Percentiles rank a stretch among this genome's conserved stretches.
Evolutionary conservation across 495 filamentous ascomycete genomes (phyloP).

Genomic region (Cercophora sp.): DNA sequence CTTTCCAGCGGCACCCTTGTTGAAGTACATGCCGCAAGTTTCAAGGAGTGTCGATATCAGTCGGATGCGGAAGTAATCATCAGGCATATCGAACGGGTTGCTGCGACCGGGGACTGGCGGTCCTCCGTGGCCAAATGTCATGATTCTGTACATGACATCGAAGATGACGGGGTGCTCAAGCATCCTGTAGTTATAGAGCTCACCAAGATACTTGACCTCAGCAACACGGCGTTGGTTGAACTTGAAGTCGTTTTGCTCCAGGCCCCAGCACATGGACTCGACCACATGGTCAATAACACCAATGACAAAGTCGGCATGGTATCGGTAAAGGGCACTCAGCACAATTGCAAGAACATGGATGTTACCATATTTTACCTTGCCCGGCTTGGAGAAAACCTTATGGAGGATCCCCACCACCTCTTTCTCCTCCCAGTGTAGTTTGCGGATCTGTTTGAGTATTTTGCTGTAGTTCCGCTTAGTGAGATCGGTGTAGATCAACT

Average conservation of each 20-base stretch:
- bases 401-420: slow-evolving; percentile 83
- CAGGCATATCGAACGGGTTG: slow-evolving; percentile 75
- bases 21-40: slow-evolving; percentile 94
- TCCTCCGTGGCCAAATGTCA: slow-evolving; percentile 86
- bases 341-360: slow-evolving; percentile 92
- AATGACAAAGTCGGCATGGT: slow-evolving; percentile 87
- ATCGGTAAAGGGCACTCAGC: slow-evolving; percentile 80
- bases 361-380: slow-evolving; percentile 96
- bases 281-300: slow-evolving; percentile 84
- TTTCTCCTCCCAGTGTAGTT: slow-evolving; percentile 93
- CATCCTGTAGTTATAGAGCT: slow-evolving; percentile 98
- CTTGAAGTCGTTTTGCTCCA: slow-evolving; percentile 96
- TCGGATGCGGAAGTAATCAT: slow-evolving; percentile 94
- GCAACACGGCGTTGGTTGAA: slow-evolving; percentile 94
- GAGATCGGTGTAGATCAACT: slow-evolving; percentile 87
- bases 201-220: slow-evolving; percentile 93
- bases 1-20: slow-evolving; percentile 87
- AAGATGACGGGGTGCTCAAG: slow-evolving; percentile 95
- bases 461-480: slow-evolving; percentile 92
- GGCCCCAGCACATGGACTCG: slow-evolving; percentile 80
- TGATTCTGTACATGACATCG: slow-evolving; percentile 88
- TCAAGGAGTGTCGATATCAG: slow-evolving; percentile 86
- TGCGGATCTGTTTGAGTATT: slow-evolving; percentile 86
- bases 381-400: slow-evolving; percentile 91
- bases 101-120: slow-evolving; percentile 72